Evolutionary conservation across 2,329 filamentous ascomycete genomes (phyloP).

Genomic region (Ceratocystis harringtonii): DNA sequence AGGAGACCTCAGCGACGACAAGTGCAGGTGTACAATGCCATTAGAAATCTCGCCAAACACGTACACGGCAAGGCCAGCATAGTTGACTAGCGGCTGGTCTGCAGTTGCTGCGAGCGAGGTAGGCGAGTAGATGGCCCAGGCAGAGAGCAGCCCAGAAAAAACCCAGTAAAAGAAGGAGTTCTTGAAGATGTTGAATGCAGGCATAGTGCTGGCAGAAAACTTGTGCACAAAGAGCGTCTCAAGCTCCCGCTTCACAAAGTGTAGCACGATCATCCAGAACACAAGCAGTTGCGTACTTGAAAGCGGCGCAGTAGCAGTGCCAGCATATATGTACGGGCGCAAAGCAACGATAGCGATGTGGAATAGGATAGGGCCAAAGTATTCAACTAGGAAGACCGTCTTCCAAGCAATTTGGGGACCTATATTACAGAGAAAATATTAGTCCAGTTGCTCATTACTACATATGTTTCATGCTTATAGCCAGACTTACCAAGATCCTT

Average conservation of each 20-base stretch:
- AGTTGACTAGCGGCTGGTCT: conserved; percentile 38
- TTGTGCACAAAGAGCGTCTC: conserved; percentile 92
- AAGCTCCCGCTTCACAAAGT: conserved; percentile 90
- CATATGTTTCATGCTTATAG: not conserved
- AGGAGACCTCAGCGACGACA: conserved; percentile 59
- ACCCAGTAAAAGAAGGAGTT: conserved; percentile 94
- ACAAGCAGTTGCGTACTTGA: conserved; percentile 55
- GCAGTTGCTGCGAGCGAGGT: conserved; percentile 48
- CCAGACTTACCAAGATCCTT: conserved; percentile 72
- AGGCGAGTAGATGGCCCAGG: conserved; percentile 73
- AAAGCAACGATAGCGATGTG: conserved; percentile 59
- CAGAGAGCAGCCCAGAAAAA: conserved; percentile 63
- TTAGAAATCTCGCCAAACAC: conserved; percentile 68
- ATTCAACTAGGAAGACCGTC: conserved; percentile 90
- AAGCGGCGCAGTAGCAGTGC: conserved; percentile 36
- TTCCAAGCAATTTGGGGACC: conserved; percentile 83
- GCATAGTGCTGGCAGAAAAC: conserved; percentile 93
- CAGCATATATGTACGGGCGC: conserved; percentile 47
- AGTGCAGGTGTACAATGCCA: conserved; percentile 60
- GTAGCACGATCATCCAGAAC: conserved; percentile 57
- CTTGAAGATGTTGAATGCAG: conserved; percentile 75
- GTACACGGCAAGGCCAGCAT: conserved; percentile 56
- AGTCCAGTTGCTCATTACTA: not conserved
- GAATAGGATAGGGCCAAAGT: conserved; percentile 79
- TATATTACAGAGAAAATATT: conserved; percentile 25